phyloP scores from a whole-genome alignment of 2,329 filamentous ascomycete species.

The Cadophora luteo-olivacea region DNA sequence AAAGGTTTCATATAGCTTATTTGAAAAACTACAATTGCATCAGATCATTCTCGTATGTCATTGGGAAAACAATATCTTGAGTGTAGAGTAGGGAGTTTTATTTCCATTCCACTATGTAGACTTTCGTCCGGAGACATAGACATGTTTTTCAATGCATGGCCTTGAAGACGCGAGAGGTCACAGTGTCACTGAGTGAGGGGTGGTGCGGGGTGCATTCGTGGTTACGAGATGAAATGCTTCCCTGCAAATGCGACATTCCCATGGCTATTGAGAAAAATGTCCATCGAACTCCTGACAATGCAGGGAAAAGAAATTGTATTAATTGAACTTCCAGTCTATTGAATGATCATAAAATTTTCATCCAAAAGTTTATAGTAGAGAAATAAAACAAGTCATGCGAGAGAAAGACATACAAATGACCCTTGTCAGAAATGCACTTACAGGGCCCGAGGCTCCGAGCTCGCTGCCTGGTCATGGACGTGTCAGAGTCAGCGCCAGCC shows the following conservation, averaged over 20 bases:
- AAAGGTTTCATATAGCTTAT: no score
- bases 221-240: slow-evolving; percentile 12
- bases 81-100: no score
- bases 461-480: slow-evolving; percentile 6
- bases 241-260: background rate
- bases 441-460: slow-evolving; percentile 9
- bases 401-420: slow-evolving; percentile 2
- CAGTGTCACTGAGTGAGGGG: background rate
- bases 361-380: background rate
- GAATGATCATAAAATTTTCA: background rate
- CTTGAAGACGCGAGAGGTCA: background rate
- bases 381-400: background rate
- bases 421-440: background rate
- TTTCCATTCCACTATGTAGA: no score
- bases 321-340: no score
- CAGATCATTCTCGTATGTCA: no score
- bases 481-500: slow-evolving; percentile 8
- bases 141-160: background rate
- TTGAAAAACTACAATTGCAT: no score
- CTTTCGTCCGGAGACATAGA: no score
- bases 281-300: background rate
- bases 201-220: slow-evolving; percentile 6
- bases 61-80: no score
- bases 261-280: background rate
- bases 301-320: background rate